Evolutionary conservation across 805 yeast genomes (phyloP).

Genomic region (Schizosaccharomyces osmophilus): DNA sequence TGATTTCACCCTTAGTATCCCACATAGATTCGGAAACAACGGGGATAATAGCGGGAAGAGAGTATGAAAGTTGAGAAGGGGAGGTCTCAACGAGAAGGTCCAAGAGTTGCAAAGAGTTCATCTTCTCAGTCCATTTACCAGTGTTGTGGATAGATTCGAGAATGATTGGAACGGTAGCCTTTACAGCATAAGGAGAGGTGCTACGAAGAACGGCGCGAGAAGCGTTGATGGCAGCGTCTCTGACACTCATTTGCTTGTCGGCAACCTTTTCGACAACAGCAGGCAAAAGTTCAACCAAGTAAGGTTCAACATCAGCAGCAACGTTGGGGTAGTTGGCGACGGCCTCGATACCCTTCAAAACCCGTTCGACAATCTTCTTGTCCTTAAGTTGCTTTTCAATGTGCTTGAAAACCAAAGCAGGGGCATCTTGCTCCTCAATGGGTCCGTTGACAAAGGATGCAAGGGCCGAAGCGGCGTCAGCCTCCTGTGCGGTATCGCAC

Average conservation of each 20-base stretch:
- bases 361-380: conserved; percentile 54
- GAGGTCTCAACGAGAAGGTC: conserved; percentile 79
- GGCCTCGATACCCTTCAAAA: conserved; percentile 61
- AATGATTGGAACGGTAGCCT: conserved; percentile 65
- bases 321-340: conserved; percentile 46
- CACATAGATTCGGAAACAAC: conserved; percentile 98
- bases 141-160: conserved; percentile 38
- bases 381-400: conserved; percentile 50
- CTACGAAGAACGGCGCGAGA: conserved; percentile 53
- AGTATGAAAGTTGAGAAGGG: conserved; percentile 82
- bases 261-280: conserved; percentile 58
- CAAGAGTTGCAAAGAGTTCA: conserved; percentile 64
- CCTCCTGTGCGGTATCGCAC: conserved; percentile 53
- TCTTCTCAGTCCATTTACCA: conserved; percentile 93
- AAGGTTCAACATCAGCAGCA: conserved; percentile 90
- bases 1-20: conserved; percentile 98
- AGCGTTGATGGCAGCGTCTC: conserved; percentile 52
- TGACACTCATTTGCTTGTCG: conserved; percentile 64
- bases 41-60: conserved; percentile 99
- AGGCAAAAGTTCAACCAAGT: conserved; percentile 52
- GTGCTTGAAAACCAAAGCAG: conserved; percentile 60
- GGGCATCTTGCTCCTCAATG: conserved; percentile 95
- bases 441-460: conserved; percentile 87
- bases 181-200: conserved; percentile 80
- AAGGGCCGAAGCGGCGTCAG: conserved; percentile 66